Evolutionary conservation across 768 basidiomycete genomes (phyloP).

Genomic region (Glaciozyma martinii): DNA sequence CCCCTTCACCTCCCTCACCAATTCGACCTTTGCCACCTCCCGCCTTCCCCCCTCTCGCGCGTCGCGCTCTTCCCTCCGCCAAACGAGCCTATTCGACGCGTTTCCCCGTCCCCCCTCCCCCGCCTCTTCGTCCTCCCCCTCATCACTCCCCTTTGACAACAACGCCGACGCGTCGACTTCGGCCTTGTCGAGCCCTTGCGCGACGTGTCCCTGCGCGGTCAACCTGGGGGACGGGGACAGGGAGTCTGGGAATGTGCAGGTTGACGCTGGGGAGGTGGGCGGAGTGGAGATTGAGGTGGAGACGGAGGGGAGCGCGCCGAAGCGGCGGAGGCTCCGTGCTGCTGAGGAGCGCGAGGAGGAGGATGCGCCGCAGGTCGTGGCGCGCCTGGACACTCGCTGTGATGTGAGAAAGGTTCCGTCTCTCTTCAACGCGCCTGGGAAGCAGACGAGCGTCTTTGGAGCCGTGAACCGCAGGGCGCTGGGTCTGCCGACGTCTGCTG

Average conservation of each 20-base stretch:
- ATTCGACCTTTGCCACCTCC: too few species aligned
- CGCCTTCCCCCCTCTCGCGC: too few species aligned
- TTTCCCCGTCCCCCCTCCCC: neutral
- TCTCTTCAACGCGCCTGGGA: neutral
- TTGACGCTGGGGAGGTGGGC: neutral
- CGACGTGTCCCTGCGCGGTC: neutral
- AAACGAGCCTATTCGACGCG: neutral
- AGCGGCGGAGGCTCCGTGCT: neutral
- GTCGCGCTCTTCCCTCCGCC: neutral
- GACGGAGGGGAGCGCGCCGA: neutral
- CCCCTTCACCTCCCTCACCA: too few species aligned
- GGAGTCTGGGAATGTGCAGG: neutral
- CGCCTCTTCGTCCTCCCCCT: neutral
- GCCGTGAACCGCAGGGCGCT: constrained; percentile 10
- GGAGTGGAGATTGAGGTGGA: neutral
- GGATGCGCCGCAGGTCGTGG: constrained; percentile 1
- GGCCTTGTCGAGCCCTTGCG: neutral
- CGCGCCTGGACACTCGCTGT: neutral
- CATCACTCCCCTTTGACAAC: neutral
- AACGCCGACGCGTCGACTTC: neutral
- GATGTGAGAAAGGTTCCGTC: neutral
- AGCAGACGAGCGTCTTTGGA: constrained; percentile 17
- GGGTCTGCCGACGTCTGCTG: neutral
- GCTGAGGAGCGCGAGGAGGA: neutral
- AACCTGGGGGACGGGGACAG: neutral